Conservation (phyloP, 1,284 basidiomycete genomes). For the Ceratobasidium sp. region DNA sequence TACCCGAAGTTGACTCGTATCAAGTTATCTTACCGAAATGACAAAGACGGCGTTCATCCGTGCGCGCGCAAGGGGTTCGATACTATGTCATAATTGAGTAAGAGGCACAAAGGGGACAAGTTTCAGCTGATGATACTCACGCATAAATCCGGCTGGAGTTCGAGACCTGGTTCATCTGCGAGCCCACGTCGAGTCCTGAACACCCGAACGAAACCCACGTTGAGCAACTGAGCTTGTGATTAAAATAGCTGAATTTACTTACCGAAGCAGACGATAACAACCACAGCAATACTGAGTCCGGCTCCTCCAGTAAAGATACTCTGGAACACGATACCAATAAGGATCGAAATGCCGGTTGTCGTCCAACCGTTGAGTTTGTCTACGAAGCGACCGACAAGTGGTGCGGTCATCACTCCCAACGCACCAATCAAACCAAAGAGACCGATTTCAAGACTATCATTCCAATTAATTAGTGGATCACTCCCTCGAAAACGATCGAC, state of each 20-base stretch:
- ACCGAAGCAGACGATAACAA: conserved; percentile 61
- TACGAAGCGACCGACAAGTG: conserved; percentile 68
- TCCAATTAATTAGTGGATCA: neutral
- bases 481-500: conserved; percentile 51
- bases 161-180: conserved; percentile 56
- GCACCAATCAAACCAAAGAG: conserved; percentile 77
- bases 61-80: conserved; percentile 65
- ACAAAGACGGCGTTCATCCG: conserved; percentile 72
- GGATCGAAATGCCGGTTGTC: conserved; percentile 64
- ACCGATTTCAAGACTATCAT: conserved; percentile 64
- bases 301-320: conserved; percentile 68
- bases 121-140: conserved; percentile 47
- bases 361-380: conserved; percentile 75
- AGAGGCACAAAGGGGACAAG: neutral
- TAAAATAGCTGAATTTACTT: conserved; percentile 17
- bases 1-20: conserved; percentile 46
- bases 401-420: conserved; percentile 70
- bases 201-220: too few relatives aligned
- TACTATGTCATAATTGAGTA: conserved; percentile 55
- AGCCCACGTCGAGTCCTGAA: conserved; percentile 57
- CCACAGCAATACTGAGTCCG: conserved; percentile 67
- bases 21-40: conserved; percentile 59
- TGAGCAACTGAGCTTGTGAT: too few relatives aligned
- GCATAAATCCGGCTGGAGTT: conserved; percentile 56
- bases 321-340: conserved; percentile 58